These are phyloP conservation scores for Thymus mandschuricus DNA, from an alignment of 257 asterid genomes.

Conservation along the genomic window DNA sequence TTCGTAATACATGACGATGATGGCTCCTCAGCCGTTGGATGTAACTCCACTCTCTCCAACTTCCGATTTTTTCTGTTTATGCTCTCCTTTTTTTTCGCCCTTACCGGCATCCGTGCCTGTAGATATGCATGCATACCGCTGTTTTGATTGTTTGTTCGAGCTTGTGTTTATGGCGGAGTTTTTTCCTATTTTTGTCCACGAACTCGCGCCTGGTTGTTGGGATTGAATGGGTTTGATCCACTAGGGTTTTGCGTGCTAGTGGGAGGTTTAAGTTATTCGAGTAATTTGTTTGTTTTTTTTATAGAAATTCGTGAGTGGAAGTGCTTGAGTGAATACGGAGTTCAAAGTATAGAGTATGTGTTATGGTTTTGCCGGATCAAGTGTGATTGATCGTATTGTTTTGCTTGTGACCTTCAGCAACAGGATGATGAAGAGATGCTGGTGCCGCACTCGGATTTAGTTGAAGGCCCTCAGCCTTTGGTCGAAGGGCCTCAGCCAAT, in stretches of 20 bases:
- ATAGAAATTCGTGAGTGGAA: slow-evolving; percentile 10
- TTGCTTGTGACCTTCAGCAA: slow-evolving; percentile 51
- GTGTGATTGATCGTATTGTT: slow-evolving; percentile 27
- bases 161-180: slow-evolving; percentile 9
- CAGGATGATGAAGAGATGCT: slow-evolving; percentile 98
- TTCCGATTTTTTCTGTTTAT: slow-evolving; percentile 26
- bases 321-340: slow-evolving; percentile 28
- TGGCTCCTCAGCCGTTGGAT: slow-evolving; percentile 83
- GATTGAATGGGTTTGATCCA: slow-evolving; percentile 49
- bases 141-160: slow-evolving; percentile 13
- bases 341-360: slow-evolving; percentile 25
- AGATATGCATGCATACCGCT: slow-evolving; percentile 33
- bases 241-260: slow-evolving; percentile 58
- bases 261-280: slow-evolving; percentile 39
- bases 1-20: slow-evolving; percentile 69
- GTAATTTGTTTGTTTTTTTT: slow-evolving; percentile 30
- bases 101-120: slow-evolving; percentile 13
- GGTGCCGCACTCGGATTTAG: slow-evolving; percentile 85
- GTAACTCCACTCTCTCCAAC: slow-evolving; percentile 45
- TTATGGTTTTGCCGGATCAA: slow-evolving; percentile 51
- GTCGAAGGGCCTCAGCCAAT: slow-evolving; percentile 97
- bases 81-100: slow-evolving; percentile 15
- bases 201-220: slow-evolving; percentile 25
- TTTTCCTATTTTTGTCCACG: slow-evolving; percentile 1
- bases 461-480: slow-evolving; percentile 80